phyloP scores from a whole-genome alignment of 2,329 filamentous ascomycete species.

The Colletotrichum liaoningense region DNA sequence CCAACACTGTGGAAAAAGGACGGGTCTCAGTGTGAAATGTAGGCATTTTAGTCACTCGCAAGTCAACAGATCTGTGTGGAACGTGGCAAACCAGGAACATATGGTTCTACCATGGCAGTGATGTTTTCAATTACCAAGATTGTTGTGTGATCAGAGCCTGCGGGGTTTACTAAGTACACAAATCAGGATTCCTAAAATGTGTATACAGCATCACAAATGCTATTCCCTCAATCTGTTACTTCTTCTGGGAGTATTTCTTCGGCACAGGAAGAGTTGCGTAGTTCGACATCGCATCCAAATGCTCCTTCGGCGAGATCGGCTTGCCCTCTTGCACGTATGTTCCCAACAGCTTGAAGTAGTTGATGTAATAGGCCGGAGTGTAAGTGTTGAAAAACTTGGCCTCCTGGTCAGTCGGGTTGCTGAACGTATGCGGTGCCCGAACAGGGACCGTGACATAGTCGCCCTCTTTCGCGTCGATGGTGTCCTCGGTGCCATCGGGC shows the following conservation, averaged over 20 bases:
- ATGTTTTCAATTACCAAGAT: too few species aligned
- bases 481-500: slow-evolving; percentile 7
- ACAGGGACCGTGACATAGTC: slow-evolving; percentile 37
- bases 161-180: too few species aligned
- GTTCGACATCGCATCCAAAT: slow-evolving; percentile 7
- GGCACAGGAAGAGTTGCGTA: slow-evolving; percentile 1
- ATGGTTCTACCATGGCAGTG: too few species aligned
- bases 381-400: slow-evolving; percentile 40
- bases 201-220: too few species aligned
- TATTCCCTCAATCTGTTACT: too few species aligned
- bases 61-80: too few species aligned
- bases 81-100: too few species aligned
- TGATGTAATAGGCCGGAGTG: slow-evolving; percentile 39
- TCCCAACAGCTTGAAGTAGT: slow-evolving; percentile 4
- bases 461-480: background rate
- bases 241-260: background rate
- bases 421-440: slow-evolving; percentile 41
- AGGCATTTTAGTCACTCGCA: too few species aligned
- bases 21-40: too few species aligned
- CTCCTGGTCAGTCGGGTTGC: slow-evolving; percentile 41
- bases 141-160: too few species aligned
- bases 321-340: slow-evolving; percentile 1
- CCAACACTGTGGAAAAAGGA: too few species aligned
- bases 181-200: too few species aligned
- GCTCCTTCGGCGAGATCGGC: slow-evolving; percentile 3